Evolutionary conservation across 495 filamentous ascomycete species (phyloP), one percentile per base, ranked within the genome.

Genomic region (Schizothecium vesticola): DNA sequence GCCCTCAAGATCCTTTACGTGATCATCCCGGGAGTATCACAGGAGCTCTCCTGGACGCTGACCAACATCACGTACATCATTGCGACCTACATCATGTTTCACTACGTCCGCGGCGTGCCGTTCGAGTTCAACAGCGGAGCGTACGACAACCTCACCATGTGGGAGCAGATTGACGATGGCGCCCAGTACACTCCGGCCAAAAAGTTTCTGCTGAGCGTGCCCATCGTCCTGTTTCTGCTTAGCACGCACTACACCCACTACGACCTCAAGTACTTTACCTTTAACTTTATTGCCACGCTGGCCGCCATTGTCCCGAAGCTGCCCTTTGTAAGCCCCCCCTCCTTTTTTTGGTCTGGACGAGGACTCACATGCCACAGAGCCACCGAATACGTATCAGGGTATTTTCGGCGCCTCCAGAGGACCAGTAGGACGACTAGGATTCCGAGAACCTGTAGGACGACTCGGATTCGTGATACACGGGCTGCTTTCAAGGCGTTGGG

Each of bases 41-140:
- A 97, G 80, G 95, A 99, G 80, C 96, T 92, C 51, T 97, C 94
- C 65, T 99, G 95, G 95, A 97, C 94, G 29, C 85, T 99, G 72
- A 97, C 93, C 79, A 99, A 99, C 83, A 96, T 97, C 80, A 91
- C 93, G 65, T 99, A 99, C 85, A 98, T 97, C 94, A 89, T 93
- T 80, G 94, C 92, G 77, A 97, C 95, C 21, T 99, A 97, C 80
- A 86, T 99, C 76, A 99, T 98, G 95, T 99, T 99, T 79, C 95
- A 99, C 82, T 97, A 90, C 84, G 95, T 99, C 73, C 92, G 93
- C 75, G 95, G 95, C 76, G 92, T 98, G 63, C 95, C 95, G 19
- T 99, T 99, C 80, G 95, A 99, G 76, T 99, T 98, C 86, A 97
- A 99, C 77, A 89, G 92, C n/a, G 95, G 95, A 61, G 95, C 95